Evolutionary conservation across 2,329 filamentous ascomycete genomes (phyloP), one percentile per base, ranked within the genome.

Genomic region (Paraphaeosphaeria sporulosa): DNA sequence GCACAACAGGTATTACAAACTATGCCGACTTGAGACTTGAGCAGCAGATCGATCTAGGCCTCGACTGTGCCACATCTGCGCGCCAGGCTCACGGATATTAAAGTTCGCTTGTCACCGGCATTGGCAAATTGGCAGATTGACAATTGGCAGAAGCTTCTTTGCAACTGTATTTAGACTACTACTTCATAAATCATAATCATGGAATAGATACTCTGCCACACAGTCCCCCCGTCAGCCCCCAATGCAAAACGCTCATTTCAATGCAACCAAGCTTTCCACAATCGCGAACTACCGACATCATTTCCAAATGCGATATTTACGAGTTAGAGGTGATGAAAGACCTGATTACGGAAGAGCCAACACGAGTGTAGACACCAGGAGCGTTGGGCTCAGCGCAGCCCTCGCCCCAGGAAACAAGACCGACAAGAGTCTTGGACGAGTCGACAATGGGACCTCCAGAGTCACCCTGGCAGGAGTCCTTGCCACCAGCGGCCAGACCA

Each of bases 401-500:
- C 7, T 69, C 54, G 43, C 69, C 69, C 69, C 69, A 71, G 15
- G 69, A 71, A 55, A 71, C 69, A 21, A 65, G 9, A 55, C 69
- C 69, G 13, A 67, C 36, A 15, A 70, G 61, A 3, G 53, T 53
- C 42, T 59, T 46, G 30, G 59, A 43, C 9, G 55, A 42, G 61
- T 69, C 54, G 55, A 72, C 56, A 17, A 74, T 63, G 25, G 71
- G 70, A 38, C 71, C 71, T 54, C 71, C 71, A 54, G 58, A 64
- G 67, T 74, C 71, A 60, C 71, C 71, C 68, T 74, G 71, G 71
- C 71, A 74, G 38, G 71, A 74, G 66, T 74, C 71, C 64, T 68
- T 70, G 56, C 71, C 71, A 57, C 71, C 71, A 15, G 56, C 42
- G 8, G 65, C 3, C n/a, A 62, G 4, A 40, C 69, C 71, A 34